Evolutionary conservation across 306 rosid species (phyloP).

Genomic region (Cucurbita argyrosperma): DNA sequence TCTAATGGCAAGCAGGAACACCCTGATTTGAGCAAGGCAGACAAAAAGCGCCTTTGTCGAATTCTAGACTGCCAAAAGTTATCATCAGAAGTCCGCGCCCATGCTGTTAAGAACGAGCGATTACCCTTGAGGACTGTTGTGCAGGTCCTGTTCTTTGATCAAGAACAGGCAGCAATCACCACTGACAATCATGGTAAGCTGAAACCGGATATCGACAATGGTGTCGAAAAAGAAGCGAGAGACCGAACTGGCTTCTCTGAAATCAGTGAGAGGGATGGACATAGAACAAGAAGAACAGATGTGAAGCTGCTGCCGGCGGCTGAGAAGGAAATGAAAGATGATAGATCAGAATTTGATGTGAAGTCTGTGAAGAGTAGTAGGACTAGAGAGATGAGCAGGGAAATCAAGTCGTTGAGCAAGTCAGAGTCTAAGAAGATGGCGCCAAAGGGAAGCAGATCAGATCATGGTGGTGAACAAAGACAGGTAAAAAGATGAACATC

Average conservation of each 20-base stretch:
- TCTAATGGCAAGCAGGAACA: conserved; percentile 4
- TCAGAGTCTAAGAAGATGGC: conserved; percentile 36
- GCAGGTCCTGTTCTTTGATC: conserved; percentile 14
- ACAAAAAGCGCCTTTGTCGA: conserved; percentile 12
- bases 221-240: conserved; percentile 22
- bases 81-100: conserved; percentile 10
- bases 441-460: conserved; percentile 48
- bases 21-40: conserved; percentile 12
- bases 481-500: conserved; percentile 23
- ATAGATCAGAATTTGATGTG: conserved; percentile 18
- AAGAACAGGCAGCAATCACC: conserved; percentile 22
- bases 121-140: conserved; percentile 10
- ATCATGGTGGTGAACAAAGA: conserved; percentile 42
- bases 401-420: conserved; percentile 21
- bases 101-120: conserved; percentile 12
- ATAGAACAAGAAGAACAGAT: conserved; percentile 25
- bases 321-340: conserved; percentile 32
- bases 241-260: conserved; percentile 26
- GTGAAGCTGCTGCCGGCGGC: conserved; percentile 20
- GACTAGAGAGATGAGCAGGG: conserved; percentile 16
- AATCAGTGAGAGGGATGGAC: conserved; percentile 28
- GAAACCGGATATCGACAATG: conserved; percentile 23
- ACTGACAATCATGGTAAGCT: conserved; percentile 5
- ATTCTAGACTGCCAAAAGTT: conserved; percentile 15
- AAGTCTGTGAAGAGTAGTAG: conserved; percentile 27